These are phyloP conservation scores for Pythium utonaiense DNA, from an alignment of 352 stramenopile species.

Conservation along the genomic window DNA sequence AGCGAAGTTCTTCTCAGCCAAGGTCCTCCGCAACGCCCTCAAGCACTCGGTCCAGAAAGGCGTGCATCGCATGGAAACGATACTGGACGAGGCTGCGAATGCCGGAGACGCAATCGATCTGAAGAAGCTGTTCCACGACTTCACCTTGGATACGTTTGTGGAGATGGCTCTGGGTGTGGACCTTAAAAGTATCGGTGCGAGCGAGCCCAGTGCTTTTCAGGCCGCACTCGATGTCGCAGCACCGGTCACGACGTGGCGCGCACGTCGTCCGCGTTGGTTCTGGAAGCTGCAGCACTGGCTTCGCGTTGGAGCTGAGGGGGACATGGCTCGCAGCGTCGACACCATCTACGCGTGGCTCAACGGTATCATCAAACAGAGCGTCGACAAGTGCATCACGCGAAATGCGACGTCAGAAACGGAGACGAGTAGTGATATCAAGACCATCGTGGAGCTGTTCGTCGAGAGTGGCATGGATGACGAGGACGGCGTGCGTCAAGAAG, in stretches of 20 bases:
- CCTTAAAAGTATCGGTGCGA: constrained; percentile 30
- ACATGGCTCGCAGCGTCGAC: constrained; percentile 25
- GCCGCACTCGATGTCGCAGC: constrained; percentile 31
- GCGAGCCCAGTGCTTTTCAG: constrained; percentile 39
- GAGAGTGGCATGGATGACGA: constrained; percentile 9
- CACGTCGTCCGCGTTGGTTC: constrained; percentile 41
- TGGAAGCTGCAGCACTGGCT: constrained; percentile 56
- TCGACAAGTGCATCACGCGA: background rate
- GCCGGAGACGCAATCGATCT: constrained; percentile 12
- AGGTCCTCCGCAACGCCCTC: constrained; percentile 23
- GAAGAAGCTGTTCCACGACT: constrained; percentile 34
- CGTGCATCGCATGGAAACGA: background rate
- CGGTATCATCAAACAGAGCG: constrained; percentile 30
- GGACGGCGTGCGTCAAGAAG: constrained; percentile 32
- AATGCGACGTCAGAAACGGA: background rate
- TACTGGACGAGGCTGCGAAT: background rate
- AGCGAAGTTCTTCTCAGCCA: constrained; percentile 28
- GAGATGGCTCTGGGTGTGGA: constrained; percentile 46
- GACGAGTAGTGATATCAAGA: background rate
- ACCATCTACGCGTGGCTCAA: constrained; percentile 39
- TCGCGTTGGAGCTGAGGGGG: constrained; percentile 34
- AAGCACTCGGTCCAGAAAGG: constrained; percentile 9
- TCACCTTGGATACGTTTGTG: constrained; percentile 53
- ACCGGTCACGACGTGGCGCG: constrained; percentile 35
- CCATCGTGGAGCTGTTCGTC: constrained; percentile 15